Base-by-base conservation (phyloP, 805 yeast genomes). In the Saccharomyces mikatae region DNA sequence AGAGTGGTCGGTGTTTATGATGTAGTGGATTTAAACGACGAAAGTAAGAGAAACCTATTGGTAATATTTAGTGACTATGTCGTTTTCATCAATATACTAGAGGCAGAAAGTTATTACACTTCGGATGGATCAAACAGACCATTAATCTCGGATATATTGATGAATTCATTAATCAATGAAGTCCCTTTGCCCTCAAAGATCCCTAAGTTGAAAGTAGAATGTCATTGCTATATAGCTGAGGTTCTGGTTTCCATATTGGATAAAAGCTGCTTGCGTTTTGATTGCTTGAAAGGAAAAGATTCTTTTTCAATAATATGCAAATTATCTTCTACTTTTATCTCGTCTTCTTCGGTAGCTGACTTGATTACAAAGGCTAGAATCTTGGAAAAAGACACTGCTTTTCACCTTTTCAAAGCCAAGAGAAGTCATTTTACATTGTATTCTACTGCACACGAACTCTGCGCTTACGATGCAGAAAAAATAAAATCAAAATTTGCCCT, bases 121-220 rank as follows among this genome's bases (percentile, higher is more conserved):
- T 54, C 46, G 1, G 53, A 56, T 22, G 56, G 52, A 11, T 47
- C 56, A 8, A 53, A 66, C 46, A 70, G 72, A 48, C 87, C 94
- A 2, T 76, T 85, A 2, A 75, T 87, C 13, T 78, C 96, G 0
- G 96, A 90, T 67, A 77, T 89, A 49, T 72, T 92, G 56, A 89
- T 91, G 96, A 96, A 91, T 63, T 89, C 97, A 0, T 75, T 92
- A 65, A 81, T 87, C 30, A 92, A 92, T 66, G 95, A 89, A 62
- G 84, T 84, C 26, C 94, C 96, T 0, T 75, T 92, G 46, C 73
- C 74, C 71, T 79, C 55, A 59, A 75, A 79, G 44, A 71, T 90
- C 17, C 97, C 97, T 0, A 73, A 74, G 28, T 75, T 92, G 74
- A 74, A 72, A 56, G 96, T 91, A 5, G 75, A 74, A 11, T 76